Base-by-base conservation (phyloP, 176 grass and related monocot genomes). In the Oryza glumipatula region DNA sequence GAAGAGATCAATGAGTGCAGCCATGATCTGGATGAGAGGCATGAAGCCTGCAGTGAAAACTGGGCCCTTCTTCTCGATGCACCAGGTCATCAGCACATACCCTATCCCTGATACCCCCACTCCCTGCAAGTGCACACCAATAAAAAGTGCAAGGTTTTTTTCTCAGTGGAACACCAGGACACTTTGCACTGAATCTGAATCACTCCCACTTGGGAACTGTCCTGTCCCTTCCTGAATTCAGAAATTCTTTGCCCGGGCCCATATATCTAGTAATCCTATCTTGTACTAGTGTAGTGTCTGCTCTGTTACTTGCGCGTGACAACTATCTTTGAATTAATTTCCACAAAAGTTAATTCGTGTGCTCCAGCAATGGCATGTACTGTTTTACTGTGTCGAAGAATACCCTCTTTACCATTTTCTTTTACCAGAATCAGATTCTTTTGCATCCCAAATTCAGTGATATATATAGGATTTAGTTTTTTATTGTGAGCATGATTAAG, bases 1-100 rank as follows among this genome's bases (percentile, higher is more conserved):
- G 23, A 68, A 76, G 19, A 88, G 71, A 83, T 91, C 94, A 76
- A 95, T 71, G 51, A 56, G 68, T 43, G 86, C 94, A 49, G 83
- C 90, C 51, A 95, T 86, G 70, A 95, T 91, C 73, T 95, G 94
- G 19, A 89, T 82, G 22, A 91, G 83, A 82, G 94, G 94, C 83
- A 87, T 84, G 87, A 95, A 95, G 80, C 86, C 83, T 64, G 94
- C 80, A 14, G 90, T 78, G 79, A 95, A 95, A 21, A 92, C 86
- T 1, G 94, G 88, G 17, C 93, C 90, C 87, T 76, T 77, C 72
- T 92, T 87, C 76, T 90, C 88, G 12, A 95, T 84, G 52, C 90
- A 95, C 94, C 90, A 92, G 73, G 93, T 90, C 93, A 92, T 88
- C 36, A 68, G 66, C 47, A 92, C 65, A 67, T 89, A 91, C 7